Base-by-base conservation (phyloP, 1,284 basidiomycete genomes). In the Lentinula novae-zelandiae region DNA sequence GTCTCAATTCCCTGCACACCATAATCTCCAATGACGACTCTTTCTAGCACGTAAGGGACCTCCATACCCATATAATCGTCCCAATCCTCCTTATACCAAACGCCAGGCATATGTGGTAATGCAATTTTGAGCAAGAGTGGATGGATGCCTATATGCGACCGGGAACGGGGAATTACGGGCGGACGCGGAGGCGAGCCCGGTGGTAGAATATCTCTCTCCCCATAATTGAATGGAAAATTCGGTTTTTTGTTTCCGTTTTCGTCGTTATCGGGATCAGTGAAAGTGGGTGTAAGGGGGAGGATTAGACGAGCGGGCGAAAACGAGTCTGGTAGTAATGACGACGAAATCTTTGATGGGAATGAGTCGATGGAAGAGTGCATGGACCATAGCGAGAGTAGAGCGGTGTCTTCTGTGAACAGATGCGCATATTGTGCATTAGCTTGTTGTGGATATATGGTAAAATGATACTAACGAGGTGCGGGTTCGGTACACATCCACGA, bases 351-450 rank as follows among this genome's bases (percentile, higher is more conserved):
- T 20, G 80, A 6, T 70, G 67, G 10, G 84, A 84, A 27, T 15
- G 76, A 72, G 0, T 79, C 67, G 40, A 78, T 76, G 64, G 89
- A 85, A 22, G 78, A 74, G 70, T 95, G 92, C 0, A 86, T 86
- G 40, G 90, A 83, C 86, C 90, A 92, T 34, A 95, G 77, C 3
- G 91, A 84, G 53, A 93, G 82, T 34, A 95, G 77, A 0, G 91
- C 89, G 58, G 90, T 86, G 57, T 86, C 85, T 68, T 87, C 87
- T 82, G n/a, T 39, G 13, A 17, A 56, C 6, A 20, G 34, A 12
- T 40, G 12, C 2, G 34, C 52, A 36, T 5, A 33, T 36, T 13
- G 66, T 54, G 52, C 48, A 27, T 42, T n/a, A 40, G 31, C 59
- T 53, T 58, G 53, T 55, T 54, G 27, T 55, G 44, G 10, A 48